These are phyloP conservation scores for Pseudogymnoascus sp. DNA, from an alignment of 2,329 filamentous ascomycete species.

Conservation along the genomic window DNA sequence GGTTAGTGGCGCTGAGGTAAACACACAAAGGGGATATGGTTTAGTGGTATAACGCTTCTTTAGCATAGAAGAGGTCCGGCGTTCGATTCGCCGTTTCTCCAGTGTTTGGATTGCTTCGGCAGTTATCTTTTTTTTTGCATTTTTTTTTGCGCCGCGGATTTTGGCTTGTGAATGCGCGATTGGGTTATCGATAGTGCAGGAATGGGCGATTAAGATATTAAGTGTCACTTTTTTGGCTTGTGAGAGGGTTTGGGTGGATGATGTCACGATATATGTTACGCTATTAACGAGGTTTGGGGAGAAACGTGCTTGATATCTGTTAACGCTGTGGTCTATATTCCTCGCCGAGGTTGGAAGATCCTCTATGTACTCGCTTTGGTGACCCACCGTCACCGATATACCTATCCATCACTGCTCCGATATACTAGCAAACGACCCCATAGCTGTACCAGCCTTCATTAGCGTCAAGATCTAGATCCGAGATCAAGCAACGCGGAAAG, in stretches of 20 bases:
- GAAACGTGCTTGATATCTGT: slow-evolving; percentile 2
- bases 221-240: not conserved
- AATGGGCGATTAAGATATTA: not conserved
- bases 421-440: not conserved
- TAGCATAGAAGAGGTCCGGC: slow-evolving; percentile 4
- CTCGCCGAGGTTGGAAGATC: not conserved
- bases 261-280: not conserved
- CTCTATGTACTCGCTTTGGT: not conserved
- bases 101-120: not conserved
- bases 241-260: not conserved
- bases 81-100: slow-evolving; percentile 4
- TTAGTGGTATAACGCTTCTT: slow-evolving; percentile 1
- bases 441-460: not conserved
- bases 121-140: not conserved
- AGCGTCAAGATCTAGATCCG: not conserved
- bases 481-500: not conserved
- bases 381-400: not conserved
- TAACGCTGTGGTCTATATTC: not conserved
- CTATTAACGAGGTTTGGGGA: not conserved
- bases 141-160: not conserved
- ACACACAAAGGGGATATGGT: not conserved
- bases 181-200: not conserved
- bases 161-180: not conserved
- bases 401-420: not conserved
- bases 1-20: not conserved